Evolutionary conservation across 208 protist species (phyloP).

Genomic region (Acanthamoeba polyphaga): DNA sequence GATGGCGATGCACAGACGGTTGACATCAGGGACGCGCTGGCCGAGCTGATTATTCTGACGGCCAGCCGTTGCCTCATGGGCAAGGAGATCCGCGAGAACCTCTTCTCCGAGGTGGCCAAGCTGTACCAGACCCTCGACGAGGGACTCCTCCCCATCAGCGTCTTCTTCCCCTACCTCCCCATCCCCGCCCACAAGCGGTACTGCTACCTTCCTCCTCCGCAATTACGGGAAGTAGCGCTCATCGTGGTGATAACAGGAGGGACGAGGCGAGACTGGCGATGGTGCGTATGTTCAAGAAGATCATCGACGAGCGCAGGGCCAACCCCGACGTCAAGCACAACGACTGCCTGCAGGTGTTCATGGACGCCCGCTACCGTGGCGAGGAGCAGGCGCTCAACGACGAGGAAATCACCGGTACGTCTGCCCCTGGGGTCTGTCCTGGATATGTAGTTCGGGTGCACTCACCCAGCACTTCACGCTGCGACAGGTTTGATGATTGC

Average conservation of each 20-base stretch:
- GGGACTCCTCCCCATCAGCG: conserved; percentile 91
- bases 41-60: conserved; percentile 95
- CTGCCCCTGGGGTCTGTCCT: neutral
- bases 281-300: conserved; percentile 92
- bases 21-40: conserved; percentile 93
- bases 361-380: conserved; percentile 92
- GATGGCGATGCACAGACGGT: conserved; percentile 48
- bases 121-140: conserved; percentile 93
- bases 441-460: neutral
- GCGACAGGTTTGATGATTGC: conserved; percentile 89
- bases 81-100: conserved; percentile 93
- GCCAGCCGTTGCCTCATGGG: conserved; percentile 94
- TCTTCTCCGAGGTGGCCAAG: conserved; percentile 91
- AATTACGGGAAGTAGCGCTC: too few species aligned
- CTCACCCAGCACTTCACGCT: neutral
- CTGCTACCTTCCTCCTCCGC: conserved; percentile 65
- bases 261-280: conserved; percentile 92
- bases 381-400: conserved; percentile 93
- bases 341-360: conserved; percentile 87
- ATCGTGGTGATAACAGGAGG: conserved; percentile 77
- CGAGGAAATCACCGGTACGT: conserved; percentile 94
- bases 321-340: conserved; percentile 86
- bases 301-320: conserved; percentile 90
- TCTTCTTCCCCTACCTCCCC: conserved; percentile 92
- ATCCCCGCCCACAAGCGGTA: conserved; percentile 89